Evolutionary conservation across 2,329 filamentous ascomycete species (phyloP), one percentile per base, ranked within the genome.

Genomic region (Penicillium sp.): DNA sequence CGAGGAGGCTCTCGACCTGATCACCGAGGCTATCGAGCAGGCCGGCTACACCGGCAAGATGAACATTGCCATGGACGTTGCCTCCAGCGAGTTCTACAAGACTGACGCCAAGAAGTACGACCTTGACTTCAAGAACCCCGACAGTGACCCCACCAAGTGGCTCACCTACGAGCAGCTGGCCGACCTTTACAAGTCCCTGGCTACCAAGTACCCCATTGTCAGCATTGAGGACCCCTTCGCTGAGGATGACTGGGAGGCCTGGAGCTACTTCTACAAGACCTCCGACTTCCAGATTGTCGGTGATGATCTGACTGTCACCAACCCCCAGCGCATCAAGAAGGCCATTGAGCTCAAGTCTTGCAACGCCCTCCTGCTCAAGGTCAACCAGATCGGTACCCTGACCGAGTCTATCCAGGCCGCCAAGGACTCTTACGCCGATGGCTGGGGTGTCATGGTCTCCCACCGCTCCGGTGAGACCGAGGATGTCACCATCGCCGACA

Each of bases 221-320:
- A 91, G 87, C 80, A 98, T 99, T 72, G 95, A 99, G 84, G 95
- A 99, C 79, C 95, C 95, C 77, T 99, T 99, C 82, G 93, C 92
- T 66, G 95, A 99, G 87, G 95, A 98, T 75, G 95, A 99, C 85
- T 99, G 95, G 95, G 93, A 98, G 87, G 95, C 95, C 62, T 99
- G 95, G 95, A 96, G 91, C 88, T 96, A 98, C 89, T 99, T 98
- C 89, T 96, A 90, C 90, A 97, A 97, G 90, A 95, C 91, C 72
- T 92, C 92, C 76, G 88, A 97, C 81, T 93, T 96, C 85, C 95
- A 99, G 86, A 92, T 99, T 76, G 95, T 99, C 68, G 95, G 89
- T 83, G 95, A 99, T 77, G 95, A 99, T 77, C 81, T 99, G 86
- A 98, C 95, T 68, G 95, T 99, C 80, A 99, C 95, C 81, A 99